Conservation (phyloP, 345 rosid species). For the Hibiscus mutabilis region DNA sequence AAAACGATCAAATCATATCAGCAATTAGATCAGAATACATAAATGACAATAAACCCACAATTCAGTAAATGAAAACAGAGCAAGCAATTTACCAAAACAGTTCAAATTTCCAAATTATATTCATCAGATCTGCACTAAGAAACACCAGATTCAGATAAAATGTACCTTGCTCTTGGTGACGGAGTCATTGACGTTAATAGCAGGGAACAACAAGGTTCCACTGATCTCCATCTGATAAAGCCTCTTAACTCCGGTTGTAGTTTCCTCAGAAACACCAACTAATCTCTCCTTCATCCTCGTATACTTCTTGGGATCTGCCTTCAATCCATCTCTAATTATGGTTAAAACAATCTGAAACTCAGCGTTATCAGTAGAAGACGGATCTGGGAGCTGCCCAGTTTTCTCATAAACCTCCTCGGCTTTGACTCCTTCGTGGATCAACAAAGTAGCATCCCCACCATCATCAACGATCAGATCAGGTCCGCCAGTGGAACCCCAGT, state of each 20-base stretch:
- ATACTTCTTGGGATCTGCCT: constrained; percentile 56
- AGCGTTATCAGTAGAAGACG: constrained; percentile 65
- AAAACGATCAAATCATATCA: neutral
- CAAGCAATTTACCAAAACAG: too few relatives aligned
- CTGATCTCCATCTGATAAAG: constrained; percentile 80
- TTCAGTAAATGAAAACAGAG: too few relatives aligned
- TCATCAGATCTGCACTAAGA: too few relatives aligned
- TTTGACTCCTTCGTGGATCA: constrained; percentile 89
- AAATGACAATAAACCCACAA: too few relatives aligned
- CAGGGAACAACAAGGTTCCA: constrained; percentile 73
- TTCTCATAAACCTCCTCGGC: constrained; percentile 76
- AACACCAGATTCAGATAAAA: too few relatives aligned
- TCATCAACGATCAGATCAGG: constrained; percentile 88
- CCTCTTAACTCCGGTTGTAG: constrained; percentile 85
- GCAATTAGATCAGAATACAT: too few relatives aligned
- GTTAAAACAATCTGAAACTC: constrained; percentile 85
- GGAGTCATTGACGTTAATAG: constrained; percentile 89
- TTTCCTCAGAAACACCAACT: constrained; percentile 86
- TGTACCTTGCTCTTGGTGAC: constrained; percentile 99
- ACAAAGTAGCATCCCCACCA: constrained; percentile 82
- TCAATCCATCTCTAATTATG: constrained; percentile 67
- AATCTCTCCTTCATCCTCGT: constrained; percentile 75
- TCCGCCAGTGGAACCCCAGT: constrained; percentile 91
- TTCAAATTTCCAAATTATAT: too few relatives aligned
- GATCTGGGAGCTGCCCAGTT: constrained; percentile 67